These are phyloP conservation scores for Botrytis tulipae DNA, from an alignment of 2,329 filamentous ascomycete genomes.

Conservation along the genomic window DNA sequence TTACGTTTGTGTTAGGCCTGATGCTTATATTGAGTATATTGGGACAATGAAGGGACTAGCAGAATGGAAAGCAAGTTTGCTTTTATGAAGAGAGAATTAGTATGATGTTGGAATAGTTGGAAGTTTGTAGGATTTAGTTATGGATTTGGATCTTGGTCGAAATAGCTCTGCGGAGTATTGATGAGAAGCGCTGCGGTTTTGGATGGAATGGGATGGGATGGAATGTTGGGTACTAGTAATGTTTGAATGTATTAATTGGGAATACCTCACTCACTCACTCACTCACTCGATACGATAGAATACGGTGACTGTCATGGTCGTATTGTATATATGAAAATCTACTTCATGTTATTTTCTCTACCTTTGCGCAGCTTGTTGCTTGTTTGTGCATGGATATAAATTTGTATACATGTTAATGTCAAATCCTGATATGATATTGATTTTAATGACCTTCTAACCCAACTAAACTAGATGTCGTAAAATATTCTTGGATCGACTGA, in stretches of 20 bases:
- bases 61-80: constrained; percentile 21
- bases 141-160: not conserved
- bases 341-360: not conserved
- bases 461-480: too few species aligned
- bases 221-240: not conserved
- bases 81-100: not conserved
- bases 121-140: not conserved
- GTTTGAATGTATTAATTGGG: not conserved
- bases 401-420: not conserved
- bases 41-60: constrained; percentile 28
- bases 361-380: too few species aligned
- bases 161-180: not conserved
- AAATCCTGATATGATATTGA: too few species aligned
- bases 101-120: not conserved
- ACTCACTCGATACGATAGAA: not conserved
- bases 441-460: too few species aligned
- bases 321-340: too few species aligned
- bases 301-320: not conserved
- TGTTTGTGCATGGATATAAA: not conserved
- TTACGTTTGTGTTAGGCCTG: constrained; percentile 30
- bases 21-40: constrained; percentile 31
- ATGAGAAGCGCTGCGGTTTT: not conserved
- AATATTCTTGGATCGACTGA: too few species aligned
- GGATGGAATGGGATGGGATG: not conserved
- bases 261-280: not conserved